These are phyloP conservation scores for Talaromyces verruculosus DNA, from an alignment of 2,329 filamentous ascomycete genomes.

Conservation along the genomic window DNA sequence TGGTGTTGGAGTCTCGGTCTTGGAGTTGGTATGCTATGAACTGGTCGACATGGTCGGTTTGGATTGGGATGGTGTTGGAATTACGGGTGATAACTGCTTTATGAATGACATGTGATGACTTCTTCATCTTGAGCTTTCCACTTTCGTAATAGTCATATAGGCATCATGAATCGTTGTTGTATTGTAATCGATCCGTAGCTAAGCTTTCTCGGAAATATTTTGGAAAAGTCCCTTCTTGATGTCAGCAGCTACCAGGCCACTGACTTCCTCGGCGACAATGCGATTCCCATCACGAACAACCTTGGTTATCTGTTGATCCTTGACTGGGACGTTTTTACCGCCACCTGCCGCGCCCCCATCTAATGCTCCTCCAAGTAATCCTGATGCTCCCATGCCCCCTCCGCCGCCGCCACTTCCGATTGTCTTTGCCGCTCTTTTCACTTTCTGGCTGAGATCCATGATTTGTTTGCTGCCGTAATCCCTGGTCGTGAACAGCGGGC, in stretches of 20 bases:
- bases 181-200: constrained; percentile 3
- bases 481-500: constrained; percentile 84
- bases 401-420: constrained; percentile 29
- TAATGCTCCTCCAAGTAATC: constrained; percentile 23
- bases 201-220: constrained; percentile 35
- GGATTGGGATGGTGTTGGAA: not conserved
- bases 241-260: constrained; percentile 48
- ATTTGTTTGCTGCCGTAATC: constrained; percentile 94
- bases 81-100: constrained; percentile 1
- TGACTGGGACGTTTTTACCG: constrained; percentile 23
- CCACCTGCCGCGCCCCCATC: not conserved
- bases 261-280: constrained; percentile 57
- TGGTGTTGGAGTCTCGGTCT: not conserved
- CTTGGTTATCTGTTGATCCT: constrained; percentile 53
- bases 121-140: not conserved
- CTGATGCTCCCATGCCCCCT: constrained; percentile 23
- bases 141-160: not conserved
- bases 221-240: constrained; percentile 55
- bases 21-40: constrained; percentile 1
- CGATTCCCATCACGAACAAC: constrained; percentile 58
- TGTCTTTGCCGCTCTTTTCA: constrained; percentile 61
- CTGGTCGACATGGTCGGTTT: not conserved
- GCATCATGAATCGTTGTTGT: not conserved
- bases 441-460: constrained; percentile 79
- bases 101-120: constrained; percentile 15